A percentile compares a stretch with the other conserved stretches of the same genome.
Evolutionary conservation across 2,329 filamentous ascomycete species (phyloP).

Genomic region (Fusarium pseudocircinatum): DNA sequence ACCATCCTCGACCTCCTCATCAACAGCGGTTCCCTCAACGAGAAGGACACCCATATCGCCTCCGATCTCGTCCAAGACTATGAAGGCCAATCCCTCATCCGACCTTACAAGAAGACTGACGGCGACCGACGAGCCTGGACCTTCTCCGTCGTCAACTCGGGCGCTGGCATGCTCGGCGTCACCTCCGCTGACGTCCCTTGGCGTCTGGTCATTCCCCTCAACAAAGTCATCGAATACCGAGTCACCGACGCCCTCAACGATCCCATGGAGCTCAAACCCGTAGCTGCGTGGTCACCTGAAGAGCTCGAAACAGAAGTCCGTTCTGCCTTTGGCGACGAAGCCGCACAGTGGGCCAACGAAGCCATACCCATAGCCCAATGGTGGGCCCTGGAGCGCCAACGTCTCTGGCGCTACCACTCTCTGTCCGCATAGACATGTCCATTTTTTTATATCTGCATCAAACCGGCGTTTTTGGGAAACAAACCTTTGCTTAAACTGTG

Average conservation of each 20-base stretch:
- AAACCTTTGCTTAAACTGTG: constrained; percentile 9
- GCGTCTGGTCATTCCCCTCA: constrained; percentile 47
- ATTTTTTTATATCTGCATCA: constrained; percentile 15
- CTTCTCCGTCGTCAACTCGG: constrained; percentile 50
- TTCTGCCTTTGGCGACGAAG: constrained; percentile 26
- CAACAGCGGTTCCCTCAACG: constrained; percentile 46
- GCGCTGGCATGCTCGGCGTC: constrained; percentile 47
- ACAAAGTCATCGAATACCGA: constrained; percentile 46
- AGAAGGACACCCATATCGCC: constrained; percentile 38
- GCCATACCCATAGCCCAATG: constrained; percentile 38
- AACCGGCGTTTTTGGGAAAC: constrained; percentile 21
- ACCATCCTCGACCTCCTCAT: constrained; percentile 49
- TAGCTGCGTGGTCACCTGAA: constrained; percentile 43
- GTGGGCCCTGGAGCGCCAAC: constrained; percentile 39
- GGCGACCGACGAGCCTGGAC: constrained; percentile 46
- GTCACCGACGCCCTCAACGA: constrained; percentile 45
- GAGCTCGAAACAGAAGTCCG: constrained; percentile 35
- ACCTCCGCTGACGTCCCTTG: constrained; percentile 46
- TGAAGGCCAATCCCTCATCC: constrained; percentile 50
- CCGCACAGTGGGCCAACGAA: constrained; percentile 45
- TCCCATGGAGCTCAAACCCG: constrained; percentile 41
- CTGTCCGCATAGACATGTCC: constrained; percentile 17
- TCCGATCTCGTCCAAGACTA: constrained; percentile 46
- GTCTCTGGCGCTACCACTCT: constrained; percentile 37
- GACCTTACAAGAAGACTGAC: constrained; percentile 39